Conservation (phyloP, 1,284 basidiomycete genomes). For the Ganoderma lucidum region DNA sequence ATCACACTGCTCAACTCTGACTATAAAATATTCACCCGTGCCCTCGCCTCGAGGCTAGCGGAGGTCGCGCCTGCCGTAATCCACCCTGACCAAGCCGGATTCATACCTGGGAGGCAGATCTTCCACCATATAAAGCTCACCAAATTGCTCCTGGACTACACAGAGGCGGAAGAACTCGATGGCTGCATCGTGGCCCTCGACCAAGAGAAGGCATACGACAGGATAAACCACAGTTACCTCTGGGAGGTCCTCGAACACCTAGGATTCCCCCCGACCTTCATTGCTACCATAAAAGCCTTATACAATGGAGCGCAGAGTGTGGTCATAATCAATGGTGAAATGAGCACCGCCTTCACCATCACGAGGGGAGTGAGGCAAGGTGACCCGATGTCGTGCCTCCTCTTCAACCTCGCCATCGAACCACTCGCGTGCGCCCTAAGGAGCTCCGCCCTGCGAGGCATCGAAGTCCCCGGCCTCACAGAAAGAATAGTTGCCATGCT, state of each 20-base stretch:
- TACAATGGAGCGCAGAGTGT: slow-evolving; percentile 36
- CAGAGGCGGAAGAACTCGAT: slow-evolving; percentile 35
- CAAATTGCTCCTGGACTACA: slow-evolving; percentile 34
- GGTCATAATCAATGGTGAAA: slow-evolving; percentile 39
- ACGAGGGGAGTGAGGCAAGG: slow-evolving; percentile 43
- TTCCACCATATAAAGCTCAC: slow-evolving; percentile 36
- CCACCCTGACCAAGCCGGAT: slow-evolving; percentile 41
- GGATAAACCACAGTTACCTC: slow-evolving; percentile 41
- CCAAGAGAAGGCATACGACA: slow-evolving; percentile 46
- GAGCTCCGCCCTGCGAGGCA: slow-evolving; percentile 41
- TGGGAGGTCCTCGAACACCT: slow-evolving; percentile 34
- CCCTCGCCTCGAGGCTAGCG: slow-evolving; percentile 31
- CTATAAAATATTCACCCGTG: slow-evolving; percentile 41
- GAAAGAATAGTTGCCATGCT: slow-evolving; percentile 35
- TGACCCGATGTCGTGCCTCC: slow-evolving; percentile 47
- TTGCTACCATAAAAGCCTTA: slow-evolving; percentile 30
- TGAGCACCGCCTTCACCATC: slow-evolving; percentile 32
- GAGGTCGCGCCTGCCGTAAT: slow-evolving; percentile 19
- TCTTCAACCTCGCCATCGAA: slow-evolving; percentile 48
- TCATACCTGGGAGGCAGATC: slow-evolving; percentile 37
- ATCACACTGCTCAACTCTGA: slow-evolving; percentile 45
- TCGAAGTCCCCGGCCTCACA: slow-evolving; percentile 32
- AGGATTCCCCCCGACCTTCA: slow-evolving; percentile 34
- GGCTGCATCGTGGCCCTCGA: slow-evolving; percentile 40
- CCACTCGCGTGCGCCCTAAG: slow-evolving; percentile 41